Percentiles rank a stretch among this genome's conserved stretches.
Conservation (phyloP, 352 stramenopile genomes). For the Phytophthora cactorum region DNA sequence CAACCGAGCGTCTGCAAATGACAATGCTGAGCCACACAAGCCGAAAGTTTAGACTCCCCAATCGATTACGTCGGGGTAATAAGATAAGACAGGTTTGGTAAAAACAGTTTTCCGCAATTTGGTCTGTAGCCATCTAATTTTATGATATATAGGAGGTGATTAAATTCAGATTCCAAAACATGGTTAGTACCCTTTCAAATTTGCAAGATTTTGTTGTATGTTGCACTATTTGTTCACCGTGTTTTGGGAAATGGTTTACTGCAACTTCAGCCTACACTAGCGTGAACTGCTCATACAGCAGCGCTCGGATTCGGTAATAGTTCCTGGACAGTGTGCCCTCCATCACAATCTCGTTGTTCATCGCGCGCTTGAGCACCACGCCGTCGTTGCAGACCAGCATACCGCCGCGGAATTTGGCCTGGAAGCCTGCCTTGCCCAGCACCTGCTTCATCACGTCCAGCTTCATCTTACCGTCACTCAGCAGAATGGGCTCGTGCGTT, state of each 20-base stretch:
- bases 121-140: neutral
- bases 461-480: constrained; percentile 91
- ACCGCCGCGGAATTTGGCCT: constrained; percentile 89
- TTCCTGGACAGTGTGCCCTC: constrained; percentile 84
- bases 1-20: constrained; percentile 18
- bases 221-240: constrained; percentile 1
- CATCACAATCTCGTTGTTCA: constrained; percentile 91
- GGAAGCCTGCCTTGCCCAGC: constrained; percentile 84
- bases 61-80: constrained; percentile 2
- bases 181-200: neutral
- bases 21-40: constrained; percentile 39
- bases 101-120: neutral
- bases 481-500: constrained; percentile 80
- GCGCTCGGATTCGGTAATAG: constrained; percentile 88
- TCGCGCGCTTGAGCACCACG: constrained; percentile 83
- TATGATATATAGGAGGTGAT: constrained; percentile 11
- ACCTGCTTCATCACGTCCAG: constrained; percentile 91
- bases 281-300: constrained; percentile 91
- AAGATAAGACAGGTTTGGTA: neutral
- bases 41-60: neutral
- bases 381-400: constrained; percentile 92
- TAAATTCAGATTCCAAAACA: neutral
- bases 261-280: constrained; percentile 55
- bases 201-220: neutral
- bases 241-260: constrained; percentile 7